phyloP scores from a whole-genome alignment of 2,329 filamentous ascomycete genomes.

The Diaporthe ampelina region DNA sequence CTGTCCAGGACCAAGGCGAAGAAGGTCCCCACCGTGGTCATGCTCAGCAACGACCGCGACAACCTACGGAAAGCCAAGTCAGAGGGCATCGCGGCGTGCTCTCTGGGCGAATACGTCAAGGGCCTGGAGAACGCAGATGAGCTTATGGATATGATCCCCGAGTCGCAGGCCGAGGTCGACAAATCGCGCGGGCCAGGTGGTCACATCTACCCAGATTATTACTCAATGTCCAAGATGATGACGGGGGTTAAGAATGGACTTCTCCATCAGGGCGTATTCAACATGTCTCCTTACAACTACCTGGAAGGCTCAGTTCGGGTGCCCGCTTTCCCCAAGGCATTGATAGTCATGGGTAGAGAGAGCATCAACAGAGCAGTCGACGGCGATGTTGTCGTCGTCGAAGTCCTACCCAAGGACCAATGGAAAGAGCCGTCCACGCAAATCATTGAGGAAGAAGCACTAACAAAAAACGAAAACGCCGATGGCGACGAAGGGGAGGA shows the following conservation, averaged over 20 bases:
- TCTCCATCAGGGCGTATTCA: constrained; percentile 95
- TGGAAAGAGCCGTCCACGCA: constrained; percentile 98
- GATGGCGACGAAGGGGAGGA: constrained; percentile 83
- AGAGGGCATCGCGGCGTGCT: constrained; percentile 79
- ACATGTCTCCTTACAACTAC: constrained; percentile 98
- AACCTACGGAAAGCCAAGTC: constrained; percentile 86
- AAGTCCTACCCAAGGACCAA: constrained; percentile 92
- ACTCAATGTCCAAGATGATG: constrained; percentile 90
- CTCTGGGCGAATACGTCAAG: constrained; percentile 83
- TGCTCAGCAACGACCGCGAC: constrained; percentile 93
- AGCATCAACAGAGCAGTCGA: constrained; percentile 96
- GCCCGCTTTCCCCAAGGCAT: constrained; percentile 87
- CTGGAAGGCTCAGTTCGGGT: constrained; percentile 93
- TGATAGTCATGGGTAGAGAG: constrained; percentile 90
- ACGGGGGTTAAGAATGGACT: constrained; percentile 91
- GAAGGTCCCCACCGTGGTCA: constrained; percentile 82
- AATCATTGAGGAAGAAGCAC: constrained; percentile 92
- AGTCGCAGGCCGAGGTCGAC: constrained; percentile 76
- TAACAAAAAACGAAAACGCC: constrained; percentile 94
- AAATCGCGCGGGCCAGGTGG: constrained; percentile 75
- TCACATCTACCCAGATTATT: constrained; percentile 91
- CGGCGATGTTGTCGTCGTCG: constrained; percentile 92
- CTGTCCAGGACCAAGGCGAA: constrained; percentile 74
- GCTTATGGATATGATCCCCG: constrained; percentile 93
- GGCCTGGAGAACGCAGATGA: constrained; percentile 86